Conservation (phyloP, 495 filamentous ascomycete genomes). For the Aspergillus hancockii region DNA sequence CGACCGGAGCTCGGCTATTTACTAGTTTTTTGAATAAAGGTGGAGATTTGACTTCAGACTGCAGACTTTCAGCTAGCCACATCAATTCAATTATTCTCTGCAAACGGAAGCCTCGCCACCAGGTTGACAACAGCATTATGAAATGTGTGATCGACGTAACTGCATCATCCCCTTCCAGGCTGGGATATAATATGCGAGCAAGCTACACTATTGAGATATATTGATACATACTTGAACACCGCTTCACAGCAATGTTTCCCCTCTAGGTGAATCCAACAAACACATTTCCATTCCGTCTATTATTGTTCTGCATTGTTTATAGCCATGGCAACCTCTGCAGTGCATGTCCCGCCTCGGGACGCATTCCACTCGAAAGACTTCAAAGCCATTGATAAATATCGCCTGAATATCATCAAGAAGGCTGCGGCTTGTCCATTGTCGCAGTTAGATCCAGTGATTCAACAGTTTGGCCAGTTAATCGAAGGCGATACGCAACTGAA, state of each 20-base stretch:
- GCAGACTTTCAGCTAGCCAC: background rate
- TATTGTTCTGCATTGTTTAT: no score
- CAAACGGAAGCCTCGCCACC: conserved; percentile 4
- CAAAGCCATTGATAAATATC: conserved; percentile 2
- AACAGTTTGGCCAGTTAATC: conserved; percentile 29
- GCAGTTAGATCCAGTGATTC: background rate
- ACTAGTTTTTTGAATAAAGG: no score
- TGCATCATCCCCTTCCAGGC: background rate
- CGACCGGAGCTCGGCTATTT: no score
- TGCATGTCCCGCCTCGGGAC: background rate
- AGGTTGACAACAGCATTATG: background rate
- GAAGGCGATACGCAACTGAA: conserved; percentile 18
- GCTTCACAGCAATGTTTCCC: no score
- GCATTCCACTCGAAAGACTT: background rate
- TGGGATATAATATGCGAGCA: background rate
- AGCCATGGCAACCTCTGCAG: background rate
- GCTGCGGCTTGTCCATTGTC: background rate
- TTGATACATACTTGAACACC: background rate
- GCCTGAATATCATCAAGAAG: background rate
- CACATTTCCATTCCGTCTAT: background rate
- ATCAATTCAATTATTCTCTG: conserved; percentile 2
- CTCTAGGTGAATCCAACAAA: background rate
- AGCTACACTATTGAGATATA: background rate
- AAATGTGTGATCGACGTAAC: background rate
- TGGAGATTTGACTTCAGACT: background rate